Evolutionary conservation across 2,329 filamentous ascomycete species (phyloP), one percentile per base, ranked within the genome.

Genomic region (Colletotrichum siamense): DNA sequence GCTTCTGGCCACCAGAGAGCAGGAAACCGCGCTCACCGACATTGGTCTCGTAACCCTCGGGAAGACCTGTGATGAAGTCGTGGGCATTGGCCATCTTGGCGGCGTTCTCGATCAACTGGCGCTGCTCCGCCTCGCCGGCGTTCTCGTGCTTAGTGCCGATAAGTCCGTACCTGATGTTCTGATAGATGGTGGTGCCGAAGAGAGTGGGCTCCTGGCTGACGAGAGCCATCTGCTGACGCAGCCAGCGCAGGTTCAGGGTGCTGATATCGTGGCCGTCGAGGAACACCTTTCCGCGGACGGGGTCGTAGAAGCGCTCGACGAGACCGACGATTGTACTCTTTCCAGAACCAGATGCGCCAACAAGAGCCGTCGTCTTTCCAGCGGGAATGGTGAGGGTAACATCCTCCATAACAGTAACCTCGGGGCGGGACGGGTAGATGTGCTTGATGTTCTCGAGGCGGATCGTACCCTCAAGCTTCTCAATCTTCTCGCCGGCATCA

Each of bases 1-100:
- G 97, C 85, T 98, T 98, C 85, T 99, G 97, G 44, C 97, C 97
- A 83, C 97, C 97, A 71, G 95, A 98, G 10, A 99, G 89, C 69
- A 98, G 87, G 83, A 98, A 98, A 12, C 97, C 97, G 78, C 96
- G 94, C 84, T 99, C 96, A 73, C 97, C 97, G n/a, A 99, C 96
- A 79, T 98, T 93, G 0, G 97, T 99, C 79, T 98, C 92, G 81
- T 99, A 99, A 3, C 95, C 94, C 79, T 99, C 94, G 0, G 97
- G 96, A 2, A 99, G 90, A 15, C 90, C 86, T 8, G 88, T 91
- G 79, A 99, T 94, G 82, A 99, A 99, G 79, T 98, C 96, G 82
- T 99, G 96, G 1, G 96, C 96, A 80, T 99, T 98, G 16, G 97
- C 95, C 89, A 95, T 98, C 84, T 92, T 95, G 10, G 97, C 95